phyloP scores from a whole-genome alignment of 441 rosid species.

The Populus hybrid region DNA sequence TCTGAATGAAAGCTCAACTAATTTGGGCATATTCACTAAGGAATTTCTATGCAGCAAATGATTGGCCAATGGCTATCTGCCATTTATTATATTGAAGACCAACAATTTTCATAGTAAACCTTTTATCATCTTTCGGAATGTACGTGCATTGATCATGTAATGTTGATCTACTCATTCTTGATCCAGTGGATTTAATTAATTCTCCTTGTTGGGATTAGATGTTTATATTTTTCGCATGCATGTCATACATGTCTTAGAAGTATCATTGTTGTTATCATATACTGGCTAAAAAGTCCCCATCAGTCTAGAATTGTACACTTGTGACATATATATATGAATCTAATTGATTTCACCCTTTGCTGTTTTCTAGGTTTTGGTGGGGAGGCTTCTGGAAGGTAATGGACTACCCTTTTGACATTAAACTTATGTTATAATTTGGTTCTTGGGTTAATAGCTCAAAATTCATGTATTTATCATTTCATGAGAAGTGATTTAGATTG shows the following conservation, averaged over 20 bases:
- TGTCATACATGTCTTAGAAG: not conserved
- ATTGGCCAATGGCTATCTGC: not conserved
- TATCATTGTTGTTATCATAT: not conserved
- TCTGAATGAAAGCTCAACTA: not conserved
- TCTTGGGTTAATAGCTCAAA: conserved; percentile 6
- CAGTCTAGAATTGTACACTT: not conserved
- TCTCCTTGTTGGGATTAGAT: not conserved
- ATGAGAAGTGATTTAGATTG: conserved; percentile 3
- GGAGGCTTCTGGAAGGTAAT: conserved; percentile 99
- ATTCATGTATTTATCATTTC: conserved; percentile 1
- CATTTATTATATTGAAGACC: not conserved
- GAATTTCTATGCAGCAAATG: not conserved
- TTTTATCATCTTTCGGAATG: not conserved
- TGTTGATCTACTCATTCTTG: conserved; percentile 4
- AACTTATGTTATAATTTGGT: conserved; percentile 4
- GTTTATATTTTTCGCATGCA: not conserved
- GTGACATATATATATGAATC: conserved; percentile 2
- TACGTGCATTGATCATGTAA: not conserved
- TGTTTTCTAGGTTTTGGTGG: conserved; percentile 85
- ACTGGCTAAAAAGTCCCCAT: not conserved
- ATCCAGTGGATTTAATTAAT: not conserved
- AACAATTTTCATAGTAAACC: not conserved
- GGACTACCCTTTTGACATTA: conserved; percentile 14
- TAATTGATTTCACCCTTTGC: conserved; percentile 19
- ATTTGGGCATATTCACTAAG: not conserved